Percentiles rank a stretch among this genome's conserved stretches.
phyloP scores from a whole-genome alignment of 2,329 filamentous ascomycete species.

The Cryphonectria japonica region DNA sequence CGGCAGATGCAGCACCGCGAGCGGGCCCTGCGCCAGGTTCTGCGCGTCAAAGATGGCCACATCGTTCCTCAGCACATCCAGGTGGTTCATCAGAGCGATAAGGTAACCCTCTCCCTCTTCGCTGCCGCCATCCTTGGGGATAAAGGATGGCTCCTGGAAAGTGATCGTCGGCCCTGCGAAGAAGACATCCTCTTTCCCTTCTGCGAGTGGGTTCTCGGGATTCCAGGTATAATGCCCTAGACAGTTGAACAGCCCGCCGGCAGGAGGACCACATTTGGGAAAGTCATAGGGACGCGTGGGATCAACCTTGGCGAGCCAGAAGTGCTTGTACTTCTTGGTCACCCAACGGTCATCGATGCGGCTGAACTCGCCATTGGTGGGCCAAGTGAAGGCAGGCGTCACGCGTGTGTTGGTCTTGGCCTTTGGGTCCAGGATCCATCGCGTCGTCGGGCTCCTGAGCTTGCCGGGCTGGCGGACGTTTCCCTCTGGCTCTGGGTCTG shows the following conservation, averaged over 20 bases:
- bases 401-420: constrained; percentile 43
- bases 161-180: constrained; percentile 50
- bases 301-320: constrained; percentile 49
- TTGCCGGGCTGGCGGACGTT: constrained; percentile 37
- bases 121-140: constrained; percentile 44
- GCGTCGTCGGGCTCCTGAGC: constrained; percentile 44
- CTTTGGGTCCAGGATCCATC: constrained; percentile 46
- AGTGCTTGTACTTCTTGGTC: constrained; percentile 49
- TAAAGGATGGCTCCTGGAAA: constrained; percentile 59
- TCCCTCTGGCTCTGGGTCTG: constrained; percentile 36
- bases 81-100: constrained; percentile 50
- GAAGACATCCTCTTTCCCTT: constrained; percentile 45
- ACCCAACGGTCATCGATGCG: constrained; percentile 53
- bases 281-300: constrained; percentile 47
- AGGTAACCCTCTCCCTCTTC: constrained; percentile 55
- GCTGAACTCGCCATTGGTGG: constrained; percentile 54
- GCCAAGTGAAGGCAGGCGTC: constrained; percentile 41
- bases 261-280: constrained; percentile 46
- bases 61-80: constrained; percentile 50
- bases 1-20: constrained; percentile 47
- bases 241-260: constrained; percentile 50
- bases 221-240: constrained; percentile 50
- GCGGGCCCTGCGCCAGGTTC: constrained; percentile 42
- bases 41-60: constrained; percentile 49
- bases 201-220: constrained; percentile 30